Base-by-base conservation (phyloP, 768 basidiomycete genomes). In the Pleurotus salmoneostramineus region DNA sequence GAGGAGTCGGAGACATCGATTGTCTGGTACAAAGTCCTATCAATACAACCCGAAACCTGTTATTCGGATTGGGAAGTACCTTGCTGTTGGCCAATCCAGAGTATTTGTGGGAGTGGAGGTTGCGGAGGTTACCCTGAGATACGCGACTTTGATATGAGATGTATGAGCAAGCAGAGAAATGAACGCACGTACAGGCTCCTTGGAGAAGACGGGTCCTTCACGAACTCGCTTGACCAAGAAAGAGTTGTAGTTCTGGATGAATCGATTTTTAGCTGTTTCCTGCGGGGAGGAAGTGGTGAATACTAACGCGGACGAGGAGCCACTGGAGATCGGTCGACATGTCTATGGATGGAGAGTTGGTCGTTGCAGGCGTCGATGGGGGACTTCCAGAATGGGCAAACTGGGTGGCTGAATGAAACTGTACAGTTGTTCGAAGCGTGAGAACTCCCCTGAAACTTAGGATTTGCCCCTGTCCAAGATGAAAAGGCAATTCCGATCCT, bases 241-340 rank as follows among this genome's bases (percentile, higher is more conserved):
- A 62, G 92, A 88, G 82, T 88, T 94, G 79, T 82, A 77, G 66
- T 89, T 85, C 89, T 95, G 70, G 10, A 60, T 60, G 46, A 50
- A 44, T 6, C 37, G 57, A 59, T n/a, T 4, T 42, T 27, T 21
- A 31, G 11, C 5, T 43, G 6, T 11, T 6, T 6, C 14, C 21
- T 14, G 36, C 36, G 33, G 32, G 40, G 12, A 42, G 10, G 5
- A 21, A 50, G 37, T n/a, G 21, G 3, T 40, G 35, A 7, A 54
- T 46, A 84, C 88, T 69, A 68, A 92, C 91, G 69, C 91, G 91
- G 72, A 92, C 75, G 61, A 96, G 88, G 71, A 94, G 87, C 94
- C 94, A 96, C 78, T 95, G 83, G 74, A 96, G 91, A 73, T 95
- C 93, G 79, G 77, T 70, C 68, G 91, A 92, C 91, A 93, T 93